Percentiles rank a stretch among this genome's conserved stretches.
phyloP scores from a whole-genome alignment of 805 yeast species.

The Nakazawaea ishiwadae region DNA sequence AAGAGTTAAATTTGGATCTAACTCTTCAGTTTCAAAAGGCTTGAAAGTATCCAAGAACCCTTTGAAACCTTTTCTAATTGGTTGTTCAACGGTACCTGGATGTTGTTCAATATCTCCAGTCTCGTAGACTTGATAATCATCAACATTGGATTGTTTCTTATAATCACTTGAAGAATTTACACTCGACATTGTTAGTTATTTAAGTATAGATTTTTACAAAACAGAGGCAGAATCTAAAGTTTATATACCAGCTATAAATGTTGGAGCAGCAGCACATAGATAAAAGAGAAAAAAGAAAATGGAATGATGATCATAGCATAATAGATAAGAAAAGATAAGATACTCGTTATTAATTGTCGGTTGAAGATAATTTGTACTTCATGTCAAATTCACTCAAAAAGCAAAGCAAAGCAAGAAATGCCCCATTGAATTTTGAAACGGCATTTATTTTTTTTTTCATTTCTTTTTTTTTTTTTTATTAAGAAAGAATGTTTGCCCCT shows the following conservation, averaged over 20 bases:
- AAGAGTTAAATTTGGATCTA: constrained; percentile 40
- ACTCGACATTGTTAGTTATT: constrained; percentile 5
- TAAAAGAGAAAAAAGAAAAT: background rate
- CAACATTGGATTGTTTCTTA: constrained; percentile 7
- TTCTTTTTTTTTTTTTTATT: too few species aligned
- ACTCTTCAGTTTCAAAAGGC: constrained; percentile 25
- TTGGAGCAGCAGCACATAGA: background rate
- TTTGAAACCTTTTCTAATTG: constrained; percentile 5
- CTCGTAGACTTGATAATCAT: constrained; percentile 11
- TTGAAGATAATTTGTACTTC: too few species aligned
- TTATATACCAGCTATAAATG: too few species aligned
- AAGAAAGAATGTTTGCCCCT: too few species aligned
- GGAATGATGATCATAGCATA: background rate
- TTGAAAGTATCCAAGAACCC: constrained; percentile 27
- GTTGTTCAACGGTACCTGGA: background rate
- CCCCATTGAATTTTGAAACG: too few species aligned
- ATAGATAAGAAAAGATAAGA: background rate
- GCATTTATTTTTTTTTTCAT: too few species aligned
- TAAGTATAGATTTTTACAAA: background rate
- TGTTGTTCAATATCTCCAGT: constrained; percentile 11
- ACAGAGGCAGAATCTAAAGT: too few species aligned
- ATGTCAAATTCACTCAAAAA: too few species aligned
- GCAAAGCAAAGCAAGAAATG: too few species aligned
- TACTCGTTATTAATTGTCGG: background rate
- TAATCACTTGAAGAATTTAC: constrained; percentile 6